Percentiles rank a stretch among this genome's conserved stretches.
These are phyloP conservation scores for Allium sativum DNA, from an alignment of 106 monocot species.

Conservation along the genomic window DNA sequence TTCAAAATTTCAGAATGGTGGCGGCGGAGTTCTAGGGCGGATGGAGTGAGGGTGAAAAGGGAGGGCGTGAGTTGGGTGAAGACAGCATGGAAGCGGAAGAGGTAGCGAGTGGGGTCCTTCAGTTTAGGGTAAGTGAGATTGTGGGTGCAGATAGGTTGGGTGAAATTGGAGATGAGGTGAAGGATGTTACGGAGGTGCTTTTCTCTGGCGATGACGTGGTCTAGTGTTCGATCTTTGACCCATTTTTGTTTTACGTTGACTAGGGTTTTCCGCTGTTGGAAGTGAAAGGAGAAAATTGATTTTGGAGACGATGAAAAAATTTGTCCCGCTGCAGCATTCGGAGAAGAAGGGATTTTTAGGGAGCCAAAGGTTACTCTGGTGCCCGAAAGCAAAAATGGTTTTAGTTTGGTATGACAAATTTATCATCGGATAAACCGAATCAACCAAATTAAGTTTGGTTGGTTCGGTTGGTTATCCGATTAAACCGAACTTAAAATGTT, in stretches of 20 bases:
- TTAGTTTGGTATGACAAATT: no score
- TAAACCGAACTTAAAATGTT: no score
- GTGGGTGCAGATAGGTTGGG: not conserved
- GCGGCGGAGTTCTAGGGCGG: conserved; percentile 27
- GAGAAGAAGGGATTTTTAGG: not conserved
- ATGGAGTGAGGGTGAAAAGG: conserved; percentile 32
- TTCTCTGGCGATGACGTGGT: conserved; percentile 54
- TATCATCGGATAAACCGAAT: no score
- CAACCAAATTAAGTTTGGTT: no score
- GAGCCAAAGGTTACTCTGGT: no score
- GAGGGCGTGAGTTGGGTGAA: conserved; percentile 20
- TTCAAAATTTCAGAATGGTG: conserved; percentile 19
- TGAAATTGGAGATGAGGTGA: conserved; percentile 31
- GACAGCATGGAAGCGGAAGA: conserved; percentile 49
- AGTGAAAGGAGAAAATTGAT: not conserved
- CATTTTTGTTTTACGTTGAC: conserved; percentile 66
- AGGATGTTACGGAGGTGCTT: conserved; percentile 48
- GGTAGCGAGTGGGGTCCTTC: conserved; percentile 16
- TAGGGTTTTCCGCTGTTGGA: conserved; percentile 32
- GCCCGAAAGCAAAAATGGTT: no score
- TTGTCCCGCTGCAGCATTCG: not conserved
- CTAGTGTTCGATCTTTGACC: conserved; percentile 56
- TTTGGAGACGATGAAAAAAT: no score
- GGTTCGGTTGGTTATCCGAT: no score
- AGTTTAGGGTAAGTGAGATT: conserved; percentile 6